Percentiles rank a stretch among this genome's conserved stretches.
phyloP scores from a whole-genome alignment of 164 flowering plant species.

The grape (Vitis vinifera) region DNA sequence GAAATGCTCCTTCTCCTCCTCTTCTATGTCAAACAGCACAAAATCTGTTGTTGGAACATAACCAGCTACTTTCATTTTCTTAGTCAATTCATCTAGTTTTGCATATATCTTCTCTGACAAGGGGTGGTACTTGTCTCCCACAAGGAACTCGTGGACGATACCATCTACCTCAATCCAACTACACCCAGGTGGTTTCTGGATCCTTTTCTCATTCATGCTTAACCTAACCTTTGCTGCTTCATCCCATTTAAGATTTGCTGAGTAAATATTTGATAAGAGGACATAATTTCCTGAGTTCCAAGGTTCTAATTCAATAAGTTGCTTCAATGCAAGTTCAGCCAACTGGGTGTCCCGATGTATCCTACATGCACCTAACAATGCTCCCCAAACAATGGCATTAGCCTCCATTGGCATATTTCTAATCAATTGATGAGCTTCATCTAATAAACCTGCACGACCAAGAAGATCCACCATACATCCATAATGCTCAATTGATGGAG shows the following conservation, averaged over 20 bases:
- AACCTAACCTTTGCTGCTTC: slow-evolving; percentile 32
- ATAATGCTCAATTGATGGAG: slow-evolving; percentile 34
- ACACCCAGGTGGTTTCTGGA: slow-evolving; percentile 25
- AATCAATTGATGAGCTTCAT: slow-evolving; percentile 33
- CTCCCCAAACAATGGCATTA: slow-evolving; percentile 39
- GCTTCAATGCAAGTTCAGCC: slow-evolving; percentile 24
- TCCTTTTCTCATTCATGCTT: slow-evolving; percentile 23
- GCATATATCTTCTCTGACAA: slow-evolving; percentile 27
- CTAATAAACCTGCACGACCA: slow-evolving; percentile 29
- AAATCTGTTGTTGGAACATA: slow-evolving; percentile 32
- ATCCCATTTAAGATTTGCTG: slow-evolving; percentile 28
- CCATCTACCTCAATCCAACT: slow-evolving; percentile 44
- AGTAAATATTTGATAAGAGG: slow-evolving; percentile 36
- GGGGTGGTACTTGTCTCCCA: slow-evolving; percentile 30
- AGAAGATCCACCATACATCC: slow-evolving; percentile 44
- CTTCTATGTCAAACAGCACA: slow-evolving; percentile 42
- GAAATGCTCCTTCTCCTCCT: slow-evolving; percentile 38
- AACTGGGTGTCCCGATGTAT: slow-evolving; percentile 24
- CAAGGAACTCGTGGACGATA: slow-evolving; percentile 36
- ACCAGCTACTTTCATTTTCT: slow-evolving; percentile 26
- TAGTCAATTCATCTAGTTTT: slow-evolving; percentile 25
- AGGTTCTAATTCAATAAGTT: slow-evolving; percentile 32
- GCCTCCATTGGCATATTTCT: slow-evolving; percentile 35
- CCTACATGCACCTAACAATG: slow-evolving; percentile 36
- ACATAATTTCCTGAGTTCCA: slow-evolving; percentile 40